Base-by-base conservation (phyloP, 176 grass and related monocot species). In the Zoysia japonica region DNA sequence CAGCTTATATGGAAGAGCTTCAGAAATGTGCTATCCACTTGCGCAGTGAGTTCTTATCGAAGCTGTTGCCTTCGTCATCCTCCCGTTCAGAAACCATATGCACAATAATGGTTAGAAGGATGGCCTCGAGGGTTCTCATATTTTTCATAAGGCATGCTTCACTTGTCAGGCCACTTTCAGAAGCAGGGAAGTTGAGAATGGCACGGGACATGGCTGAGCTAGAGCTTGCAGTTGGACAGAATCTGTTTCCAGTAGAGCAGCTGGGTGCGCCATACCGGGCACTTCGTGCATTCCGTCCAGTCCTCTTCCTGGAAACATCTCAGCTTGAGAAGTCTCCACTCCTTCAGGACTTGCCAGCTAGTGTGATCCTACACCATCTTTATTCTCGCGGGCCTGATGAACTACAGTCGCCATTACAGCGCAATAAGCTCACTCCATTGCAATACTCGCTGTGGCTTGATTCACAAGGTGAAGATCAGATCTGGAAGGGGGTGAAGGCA, bases 141-240 rank as follows among this genome's bases (percentile, higher is more conserved):
- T 95, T 95, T 78, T 99, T 99, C 74, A 99, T 99, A 78, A 92
- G 96, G 80, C 92, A 99, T 60, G 92, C 96, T 67, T 90, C 96
- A 65, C 92, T 99, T 68, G 84, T 99, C 14, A 90, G 92, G 64
- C 96, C 92, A 85, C 90, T 99, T n/a, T 99, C 96, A 42, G 96
- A 99, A 81, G 87, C 96, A 2, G 96, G 96, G 51, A 99, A 99
- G 79, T 77, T 99, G 74, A 90, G 92, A 85, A 89, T 99, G 88
- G 88, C 96, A n/a, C 89, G 90, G 73, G 96, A 99, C 82, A 99
- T 99, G 92, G 96, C 92, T 1, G 96, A 99, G 82, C 72, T 99
- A 41, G 96, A 99, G 77, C 89, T 95, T 3, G 88, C 96, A 1
- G 68, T 99, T 75, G 88, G 93, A 41, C 96, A 99, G 86, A 99